phyloP scores from a whole-genome alignment of 83 land plant genomes.

The Diphasiastrum complanatum region DNA sequence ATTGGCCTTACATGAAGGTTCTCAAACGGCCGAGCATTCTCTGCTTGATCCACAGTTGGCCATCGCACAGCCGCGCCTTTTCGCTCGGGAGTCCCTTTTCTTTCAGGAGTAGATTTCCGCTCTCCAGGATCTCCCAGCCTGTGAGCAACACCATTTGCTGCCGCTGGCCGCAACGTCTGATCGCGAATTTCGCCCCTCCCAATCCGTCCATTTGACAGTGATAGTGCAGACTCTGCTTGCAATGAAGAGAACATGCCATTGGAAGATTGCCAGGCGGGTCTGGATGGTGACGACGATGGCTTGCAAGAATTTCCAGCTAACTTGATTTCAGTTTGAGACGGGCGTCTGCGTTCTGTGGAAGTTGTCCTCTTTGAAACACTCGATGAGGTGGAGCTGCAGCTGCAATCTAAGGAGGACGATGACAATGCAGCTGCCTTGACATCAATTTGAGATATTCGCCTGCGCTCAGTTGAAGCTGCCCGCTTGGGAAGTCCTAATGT shows the following conservation, averaged over 20 bases:
- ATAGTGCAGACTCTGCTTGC: no score
- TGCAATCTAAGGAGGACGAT: no score
- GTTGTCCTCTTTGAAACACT: background rate
- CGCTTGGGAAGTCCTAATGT: slow-evolving; percentile 13
- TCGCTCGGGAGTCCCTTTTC: slow-evolving; percentile 29
- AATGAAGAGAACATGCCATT: no score
- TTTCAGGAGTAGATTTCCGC: no score
- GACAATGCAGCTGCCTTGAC: slow-evolving; percentile 2
- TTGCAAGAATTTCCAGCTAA: no score
- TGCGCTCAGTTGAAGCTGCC: slow-evolving; percentile 18
- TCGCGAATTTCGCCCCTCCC: slow-evolving; percentile 5
- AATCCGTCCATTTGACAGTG: background rate
- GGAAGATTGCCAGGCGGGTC: background rate
- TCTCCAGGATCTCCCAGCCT: slow-evolving; percentile 11
- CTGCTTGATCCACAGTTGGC: slow-evolving; percentile 27
- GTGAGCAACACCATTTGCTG: slow-evolving; percentile 33
- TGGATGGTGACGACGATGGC: no score
- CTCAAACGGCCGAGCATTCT: slow-evolving; percentile 31
- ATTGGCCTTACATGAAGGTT: slow-evolving; percentile 17
- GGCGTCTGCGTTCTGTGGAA: no score
- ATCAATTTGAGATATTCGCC: slow-evolving; percentile 12
- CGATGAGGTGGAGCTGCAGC: background rate
- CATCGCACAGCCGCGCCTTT: slow-evolving; percentile 30
- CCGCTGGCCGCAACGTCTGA: slow-evolving; percentile 32
- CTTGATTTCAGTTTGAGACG: no score